Conservation (phyloP, 2,329 filamentous ascomycete species). For the Xylaria multiplex region DNA sequence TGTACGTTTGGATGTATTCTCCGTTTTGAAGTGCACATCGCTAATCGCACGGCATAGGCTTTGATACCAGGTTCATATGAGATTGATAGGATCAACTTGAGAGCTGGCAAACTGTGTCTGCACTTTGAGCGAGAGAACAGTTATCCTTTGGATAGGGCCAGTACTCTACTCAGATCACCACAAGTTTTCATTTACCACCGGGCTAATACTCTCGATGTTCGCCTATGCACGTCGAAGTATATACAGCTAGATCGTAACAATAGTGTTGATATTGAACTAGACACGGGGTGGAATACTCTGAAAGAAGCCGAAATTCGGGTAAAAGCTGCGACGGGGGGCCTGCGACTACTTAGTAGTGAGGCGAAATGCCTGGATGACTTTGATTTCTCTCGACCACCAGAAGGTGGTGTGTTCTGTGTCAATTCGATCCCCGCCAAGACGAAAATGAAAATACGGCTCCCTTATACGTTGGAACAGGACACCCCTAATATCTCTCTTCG, state of each 20-base stretch:
- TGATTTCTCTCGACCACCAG: conserved; percentile 60
- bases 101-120: conserved; percentile 70
- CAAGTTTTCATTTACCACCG: conserved; percentile 80
- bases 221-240: conserved; percentile 71
- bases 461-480: conserved; percentile 85
- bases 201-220: conserved; percentile 73
- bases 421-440: conserved; percentile 57
- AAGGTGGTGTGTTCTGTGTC: conserved; percentile 65
- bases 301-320: conserved; percentile 68
- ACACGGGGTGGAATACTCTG: conserved; percentile 78
- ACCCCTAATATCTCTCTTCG: conserved; percentile 76
- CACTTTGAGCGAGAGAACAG: conserved; percentile 70
- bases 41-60: conserved; percentile 60
- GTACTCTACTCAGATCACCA: conserved; percentile 66
- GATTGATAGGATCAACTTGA: conserved; percentile 76
- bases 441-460: conserved; percentile 70
- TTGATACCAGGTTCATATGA: conserved; percentile 78
- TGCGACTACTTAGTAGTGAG: conserved; percentile 71
- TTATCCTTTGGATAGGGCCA: conserved; percentile 57
- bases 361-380: conserved; percentile 60
- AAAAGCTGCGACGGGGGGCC: conserved; percentile 71
- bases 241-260: conserved; percentile 84
- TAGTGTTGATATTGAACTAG: conserved; percentile 77
- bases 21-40: conserved; percentile 33
- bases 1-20: conserved; percentile 47